Evolutionary conservation across 495 filamentous ascomycete genomes (phyloP).

Genomic region (Lophiotrema nucula): DNA sequence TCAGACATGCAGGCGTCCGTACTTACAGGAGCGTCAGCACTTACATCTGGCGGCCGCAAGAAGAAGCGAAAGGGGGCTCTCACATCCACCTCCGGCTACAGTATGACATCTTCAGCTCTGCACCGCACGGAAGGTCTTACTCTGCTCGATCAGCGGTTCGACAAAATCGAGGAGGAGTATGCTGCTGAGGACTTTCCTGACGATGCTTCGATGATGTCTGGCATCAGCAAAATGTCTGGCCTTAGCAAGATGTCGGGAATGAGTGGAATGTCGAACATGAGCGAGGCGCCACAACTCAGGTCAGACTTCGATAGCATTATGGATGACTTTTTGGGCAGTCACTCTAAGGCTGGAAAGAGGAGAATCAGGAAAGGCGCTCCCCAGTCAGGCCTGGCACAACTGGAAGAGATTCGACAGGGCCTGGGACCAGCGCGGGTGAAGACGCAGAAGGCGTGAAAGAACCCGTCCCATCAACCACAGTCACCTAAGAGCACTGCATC

Average conservation of each 20-base stretch:
- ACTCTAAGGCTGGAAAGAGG: conserved; percentile 69
- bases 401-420: conserved; percentile 83
- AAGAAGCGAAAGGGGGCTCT: conserved; percentile 92
- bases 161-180: conserved; percentile 83
- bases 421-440: conserved; percentile 69
- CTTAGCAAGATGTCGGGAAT: conserved; percentile 39
- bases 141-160: conserved; percentile 85
- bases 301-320: conserved; percentile 83
- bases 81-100: conserved; percentile 85
- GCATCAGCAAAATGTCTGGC: conserved; percentile 52
- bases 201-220: conserved; percentile 60
- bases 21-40: conserved; percentile 70
- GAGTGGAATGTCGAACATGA: conserved; percentile 41
- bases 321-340: conserved; percentile 85
- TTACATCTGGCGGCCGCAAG: conserved; percentile 59
- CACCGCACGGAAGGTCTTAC: conserved; percentile 85
- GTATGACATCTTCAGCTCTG: conserved; percentile 93
- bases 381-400: conserved; percentile 76
- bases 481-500: too few species aligned
- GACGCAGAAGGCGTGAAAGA: conserved; percentile 24
- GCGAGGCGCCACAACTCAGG: conserved; percentile 49
- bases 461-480: too few species aligned
- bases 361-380: conserved; percentile 75
- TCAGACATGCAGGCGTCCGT: conserved; percentile 71
- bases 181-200: conserved; percentile 33